These are phyloP conservation scores for Scutellaria minor DNA, from an alignment of 257 asterid species.

Conservation along the genomic window DNA sequence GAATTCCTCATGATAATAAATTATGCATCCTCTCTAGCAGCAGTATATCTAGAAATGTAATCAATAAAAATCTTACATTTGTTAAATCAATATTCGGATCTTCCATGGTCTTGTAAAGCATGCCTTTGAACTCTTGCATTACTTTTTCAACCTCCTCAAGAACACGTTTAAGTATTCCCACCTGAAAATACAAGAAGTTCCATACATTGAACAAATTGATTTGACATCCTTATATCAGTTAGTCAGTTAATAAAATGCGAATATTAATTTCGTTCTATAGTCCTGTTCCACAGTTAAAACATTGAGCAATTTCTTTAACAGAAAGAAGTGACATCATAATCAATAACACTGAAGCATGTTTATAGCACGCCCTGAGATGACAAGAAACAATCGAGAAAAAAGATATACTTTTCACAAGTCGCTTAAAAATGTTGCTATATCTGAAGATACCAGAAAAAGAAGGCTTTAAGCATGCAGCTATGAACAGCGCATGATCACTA, in stretches of 20 bases:
- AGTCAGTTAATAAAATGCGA: constrained; percentile 14
- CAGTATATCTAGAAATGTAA: constrained; percentile 20
- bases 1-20: constrained; percentile 17
- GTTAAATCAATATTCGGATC: constrained; percentile 90
- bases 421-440: constrained; percentile 13
- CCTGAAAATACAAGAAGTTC: constrained; percentile 56
- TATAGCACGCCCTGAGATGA: constrained; percentile 20
- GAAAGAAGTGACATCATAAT: constrained; percentile 25
- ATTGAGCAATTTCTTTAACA: constrained; percentile 6
- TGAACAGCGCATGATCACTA: constrained; percentile 9
- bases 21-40: constrained; percentile 28
- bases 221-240: constrained; percentile 15
- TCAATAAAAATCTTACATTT: constrained; percentile 56
- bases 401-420: constrained; percentile 14
- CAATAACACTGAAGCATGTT: constrained; percentile 14
- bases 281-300: constrained; percentile 13
- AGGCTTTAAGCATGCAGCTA: constrained; percentile 7
- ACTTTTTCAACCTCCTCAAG: constrained; percentile 96
- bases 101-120: constrained; percentile 95
- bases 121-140: constrained; percentile 93
- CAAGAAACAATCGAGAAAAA: constrained; percentile 15
- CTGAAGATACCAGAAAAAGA: constrained; percentile 10
- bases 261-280: constrained; percentile 22
- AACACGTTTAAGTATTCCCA: constrained; percentile 88
- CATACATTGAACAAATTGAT: constrained; percentile 8